A percentile compares a stretch with the other conserved stretches of the same genome.
phyloP scores from a whole-genome alignment of 2,329 filamentous ascomycete species.

The Fusarium paranaense region DNA sequence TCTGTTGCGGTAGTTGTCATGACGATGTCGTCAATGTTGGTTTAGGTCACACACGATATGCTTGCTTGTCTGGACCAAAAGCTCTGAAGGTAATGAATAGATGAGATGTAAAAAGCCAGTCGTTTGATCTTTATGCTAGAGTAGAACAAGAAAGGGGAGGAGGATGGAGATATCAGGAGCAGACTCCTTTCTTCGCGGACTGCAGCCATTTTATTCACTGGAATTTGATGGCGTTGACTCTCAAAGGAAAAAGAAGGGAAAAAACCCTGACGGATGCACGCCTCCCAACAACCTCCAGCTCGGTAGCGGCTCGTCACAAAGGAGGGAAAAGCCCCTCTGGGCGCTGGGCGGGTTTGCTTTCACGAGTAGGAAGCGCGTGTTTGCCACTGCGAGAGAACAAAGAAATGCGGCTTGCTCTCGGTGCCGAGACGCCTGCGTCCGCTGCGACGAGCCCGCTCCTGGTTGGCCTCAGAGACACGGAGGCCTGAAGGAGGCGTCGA shows the following conservation, averaged over 20 bases:
- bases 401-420: constrained; percentile 40
- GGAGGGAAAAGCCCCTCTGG: constrained; percentile 24
- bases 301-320: constrained; percentile 18
- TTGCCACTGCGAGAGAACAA: constrained; percentile 44
- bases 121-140: background rate
- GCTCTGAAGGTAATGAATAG: background rate
- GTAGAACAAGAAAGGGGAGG: background rate
- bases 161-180: constrained; percentile 1
- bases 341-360: constrained; percentile 16
- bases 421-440: constrained; percentile 19
- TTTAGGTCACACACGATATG: constrained; percentile 5
- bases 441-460: constrained; percentile 17
- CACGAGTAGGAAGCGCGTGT: constrained; percentile 29
- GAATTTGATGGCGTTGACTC: constrained; percentile 36
- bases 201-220: constrained; percentile 26
- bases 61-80: background rate
- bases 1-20: constrained; percentile 36
- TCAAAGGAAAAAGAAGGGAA: constrained; percentile 30
- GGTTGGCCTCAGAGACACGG: constrained; percentile 15
- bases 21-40: background rate
- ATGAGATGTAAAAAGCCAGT: background rate
- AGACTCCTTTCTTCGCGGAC: background rate
- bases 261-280: constrained; percentile 18
- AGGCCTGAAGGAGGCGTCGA: constrained; percentile 23
- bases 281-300: constrained; percentile 21